Evolutionary conservation across 495 filamentous ascomycete genomes (phyloP).

Genomic region (Aspergillus egyptiacus): DNA sequence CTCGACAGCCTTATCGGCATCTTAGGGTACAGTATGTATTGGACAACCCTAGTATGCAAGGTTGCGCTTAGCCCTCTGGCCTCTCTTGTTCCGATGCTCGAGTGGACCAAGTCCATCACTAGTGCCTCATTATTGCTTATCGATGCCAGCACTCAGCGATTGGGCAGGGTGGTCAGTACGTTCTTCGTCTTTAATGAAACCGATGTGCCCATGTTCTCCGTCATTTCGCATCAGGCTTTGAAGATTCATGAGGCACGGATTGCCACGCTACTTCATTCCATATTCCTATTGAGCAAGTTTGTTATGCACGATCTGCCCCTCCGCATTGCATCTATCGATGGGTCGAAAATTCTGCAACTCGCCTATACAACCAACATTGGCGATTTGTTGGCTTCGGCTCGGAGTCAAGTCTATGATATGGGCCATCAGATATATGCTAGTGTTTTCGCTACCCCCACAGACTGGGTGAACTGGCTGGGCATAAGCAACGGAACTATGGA

Average conservation of each 20-base stretch:
- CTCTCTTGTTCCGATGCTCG: slow-evolving; percentile 35
- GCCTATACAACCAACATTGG: slow-evolving; percentile 13
- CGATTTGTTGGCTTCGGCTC: slow-evolving; percentile 7
- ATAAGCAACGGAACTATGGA: slow-evolving; percentile 37
- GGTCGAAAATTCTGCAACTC: slow-evolving; percentile 19
- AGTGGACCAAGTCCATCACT: slow-evolving; percentile 38
- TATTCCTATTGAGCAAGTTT: slow-evolving; percentile 24
- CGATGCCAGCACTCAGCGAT: slow-evolving; percentile 36
- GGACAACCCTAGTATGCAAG: slow-evolving; percentile 40
- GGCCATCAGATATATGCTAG: slow-evolving; percentile 18
- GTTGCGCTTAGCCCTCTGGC: slow-evolving; percentile 40
- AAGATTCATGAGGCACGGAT: slow-evolving; percentile 44
- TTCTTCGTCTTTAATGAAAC: slow-evolving; percentile 46
- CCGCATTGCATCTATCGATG: slow-evolving; percentile 25
- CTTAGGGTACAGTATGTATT: slow-evolving; percentile 52
- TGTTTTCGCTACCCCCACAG: slow-evolving; percentile 16
- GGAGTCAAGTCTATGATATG: slow-evolving; percentile 22
- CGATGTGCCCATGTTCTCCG: slow-evolving; percentile 56
- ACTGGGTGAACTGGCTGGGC: slow-evolving; percentile 23
- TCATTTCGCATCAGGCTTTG: slow-evolving; percentile 55
- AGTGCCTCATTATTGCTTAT: slow-evolving; percentile 44
- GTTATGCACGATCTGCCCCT: slow-evolving; percentile 38
- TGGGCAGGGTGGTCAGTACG: slow-evolving; percentile 39
- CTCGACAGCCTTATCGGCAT: slow-evolving; percentile 55
- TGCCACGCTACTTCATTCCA: slow-evolving; percentile 15